Evolutionary conservation across 495 filamentous ascomycete genomes (phyloP).

Genomic region (Cetradonia linearis): DNA sequence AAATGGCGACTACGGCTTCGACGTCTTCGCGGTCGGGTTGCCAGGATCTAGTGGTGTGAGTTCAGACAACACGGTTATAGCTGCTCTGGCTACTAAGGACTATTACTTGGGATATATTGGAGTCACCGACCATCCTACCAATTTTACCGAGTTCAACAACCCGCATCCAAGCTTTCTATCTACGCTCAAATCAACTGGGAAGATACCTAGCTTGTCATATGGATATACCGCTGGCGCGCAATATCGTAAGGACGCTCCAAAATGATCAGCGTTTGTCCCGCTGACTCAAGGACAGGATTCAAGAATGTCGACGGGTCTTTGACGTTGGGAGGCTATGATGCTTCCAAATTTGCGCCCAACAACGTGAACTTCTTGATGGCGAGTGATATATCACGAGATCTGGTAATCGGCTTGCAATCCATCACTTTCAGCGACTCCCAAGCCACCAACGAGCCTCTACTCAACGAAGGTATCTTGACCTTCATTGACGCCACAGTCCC

Average conservation of each 20-base stretch:
- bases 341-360: conserved; percentile 42
- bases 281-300: conserved; percentile 19
- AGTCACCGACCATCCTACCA: conserved; percentile 39
- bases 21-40: conserved; percentile 40
- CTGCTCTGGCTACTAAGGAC: conserved; percentile 34
- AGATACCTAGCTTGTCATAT: conserved; percentile 42
- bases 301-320: conserved; percentile 41
- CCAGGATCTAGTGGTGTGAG: conserved; percentile 29
- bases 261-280: background rate
- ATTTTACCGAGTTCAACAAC: conserved; percentile 40
- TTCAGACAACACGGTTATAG: conserved; percentile 39
- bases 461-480: conserved; percentile 21
- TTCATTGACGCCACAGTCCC: conserved; percentile 49
- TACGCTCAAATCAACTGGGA: conserved; percentile 35
- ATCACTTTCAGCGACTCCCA: conserved; percentile 34
- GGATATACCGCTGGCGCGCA: conserved; percentile 47
- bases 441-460: conserved; percentile 10
- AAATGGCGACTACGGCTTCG: conserved; percentile 40
- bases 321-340: conserved; percentile 51
- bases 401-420: conserved; percentile 40
- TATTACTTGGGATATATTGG: conserved; percentile 45
- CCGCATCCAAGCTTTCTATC: conserved; percentile 41
- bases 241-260: conserved; percentile 28
- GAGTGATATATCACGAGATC: conserved; percentile 41
- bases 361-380: conserved; percentile 41